Evolutionary conservation across 176 grass and related monocot genomes (phyloP), one percentile per base, ranked within the genome.

Genomic region (Musa beccarii): DNA sequence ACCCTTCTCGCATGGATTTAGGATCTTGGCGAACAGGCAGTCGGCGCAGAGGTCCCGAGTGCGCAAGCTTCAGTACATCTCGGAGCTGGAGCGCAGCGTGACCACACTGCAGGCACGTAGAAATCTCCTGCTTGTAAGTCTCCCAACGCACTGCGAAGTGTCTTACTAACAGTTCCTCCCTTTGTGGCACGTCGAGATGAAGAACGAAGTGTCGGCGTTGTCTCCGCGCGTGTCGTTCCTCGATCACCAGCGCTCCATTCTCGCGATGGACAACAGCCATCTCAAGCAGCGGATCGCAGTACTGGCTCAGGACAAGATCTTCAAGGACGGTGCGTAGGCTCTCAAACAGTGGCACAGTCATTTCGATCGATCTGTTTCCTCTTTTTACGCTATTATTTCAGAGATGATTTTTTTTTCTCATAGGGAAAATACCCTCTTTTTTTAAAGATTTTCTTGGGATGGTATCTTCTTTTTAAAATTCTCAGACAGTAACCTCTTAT

Each of bases 1-100:
- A 43, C 34, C 34, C 34, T 43, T 43, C 3, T 43, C 4, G 34
- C 34, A 6, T 43, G 34, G 34, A 66, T n/a, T n/a, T 79, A 96
- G 94, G 78, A 91, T 97, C 71, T 77, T 97, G 82, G 94, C 94
- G 55, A 97, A 97, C 79, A 91, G 94, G 83, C 90, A 97, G 56
- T 97, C 94, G 62, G 94, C 94, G 66, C 94, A 97, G 82, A 83
- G 94, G 59, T 97, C 94, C 74, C 82, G 94, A 52, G 94, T 97
- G 29, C 71, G 94, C 80, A 97, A 97, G 80, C 83, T 97, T 59
- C 94, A 97, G 11, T 97, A 97, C 82, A 91, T 91, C 72, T 89
- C 90, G 1, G 94, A 97, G 78, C 84, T 97, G 67, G 94, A 97
- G 61, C 90, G 88, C 28, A 97, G 90, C 53, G 94, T 93, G 21